phyloP scores from a whole-genome alignment of 257 asterid genomes.

The Marsdenia floribunda region DNA sequence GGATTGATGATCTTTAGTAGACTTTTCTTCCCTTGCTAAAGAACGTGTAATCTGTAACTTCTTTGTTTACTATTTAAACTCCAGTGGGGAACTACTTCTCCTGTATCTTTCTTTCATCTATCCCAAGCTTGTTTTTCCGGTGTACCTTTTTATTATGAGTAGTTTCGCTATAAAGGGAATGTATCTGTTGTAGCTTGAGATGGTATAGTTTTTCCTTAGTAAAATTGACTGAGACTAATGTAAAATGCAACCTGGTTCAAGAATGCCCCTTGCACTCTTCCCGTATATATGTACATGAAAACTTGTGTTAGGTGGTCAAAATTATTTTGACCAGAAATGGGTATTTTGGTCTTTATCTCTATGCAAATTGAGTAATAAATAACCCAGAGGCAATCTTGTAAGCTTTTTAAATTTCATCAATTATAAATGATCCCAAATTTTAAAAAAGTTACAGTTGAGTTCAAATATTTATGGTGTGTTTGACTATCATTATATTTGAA shows the following conservation, averaged over 20 bases:
- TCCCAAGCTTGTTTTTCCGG: not conserved
- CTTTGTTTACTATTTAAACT: not conserved
- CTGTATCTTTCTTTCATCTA: not conserved
- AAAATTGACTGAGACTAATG: not conserved
- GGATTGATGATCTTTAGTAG: constrained; percentile 62
- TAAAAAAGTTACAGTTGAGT: not conserved
- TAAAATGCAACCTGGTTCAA: not conserved
- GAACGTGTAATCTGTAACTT: not conserved
- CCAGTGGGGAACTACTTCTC: not conserved
- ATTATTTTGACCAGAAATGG: not conserved
- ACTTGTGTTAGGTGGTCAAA: not conserved
- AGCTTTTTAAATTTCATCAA: not conserved
- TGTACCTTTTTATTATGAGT: not conserved
- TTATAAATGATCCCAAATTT: not conserved
- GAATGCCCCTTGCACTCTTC: not conserved
- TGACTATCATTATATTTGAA: no score
- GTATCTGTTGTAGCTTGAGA: constrained; percentile 6
- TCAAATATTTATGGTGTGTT: not conserved
- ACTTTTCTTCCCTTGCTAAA: not conserved
- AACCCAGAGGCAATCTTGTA: not conserved
- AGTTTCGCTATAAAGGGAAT: not conserved
- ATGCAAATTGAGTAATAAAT: not conserved
- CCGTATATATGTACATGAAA: not conserved
- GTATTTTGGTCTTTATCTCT: not conserved
- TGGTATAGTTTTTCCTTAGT: not conserved